These are phyloP conservation scores for Arctium lappa DNA, from an alignment of 129 eudicot genomes.

Conservation along the genomic window DNA sequence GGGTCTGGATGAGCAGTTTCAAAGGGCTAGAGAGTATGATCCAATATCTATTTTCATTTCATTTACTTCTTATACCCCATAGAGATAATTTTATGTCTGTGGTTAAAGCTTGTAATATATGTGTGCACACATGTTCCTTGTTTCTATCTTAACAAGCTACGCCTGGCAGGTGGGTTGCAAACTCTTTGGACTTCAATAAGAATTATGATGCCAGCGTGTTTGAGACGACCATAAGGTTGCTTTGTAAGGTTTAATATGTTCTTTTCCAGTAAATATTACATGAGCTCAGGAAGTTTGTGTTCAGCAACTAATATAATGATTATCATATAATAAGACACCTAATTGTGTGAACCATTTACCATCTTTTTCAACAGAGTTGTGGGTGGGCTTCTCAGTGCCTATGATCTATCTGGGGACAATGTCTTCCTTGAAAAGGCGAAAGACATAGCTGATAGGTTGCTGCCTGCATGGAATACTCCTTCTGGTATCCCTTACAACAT, in stretches of 20 bases:
- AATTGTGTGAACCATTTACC: constrained; percentile 18
- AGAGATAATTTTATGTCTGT: neutral
- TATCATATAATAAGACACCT: constrained; percentile 29
- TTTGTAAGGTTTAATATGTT: constrained; percentile 66
- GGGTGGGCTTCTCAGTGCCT: constrained; percentile 97
- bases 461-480: constrained; percentile 98
- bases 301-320: neutral
- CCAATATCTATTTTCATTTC: constrained; percentile 6
- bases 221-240: constrained; percentile 99
- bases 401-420: constrained; percentile 92
- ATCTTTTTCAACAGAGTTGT: constrained; percentile 58
- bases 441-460: constrained; percentile 91
- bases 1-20: constrained; percentile 97
- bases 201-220: constrained; percentile 98
- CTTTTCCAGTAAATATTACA: constrained; percentile 14
- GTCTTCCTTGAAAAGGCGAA: constrained; percentile 89
- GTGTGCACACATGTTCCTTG: neutral
- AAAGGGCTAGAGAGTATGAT: constrained; percentile 92
- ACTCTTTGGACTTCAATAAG: constrained; percentile 91
- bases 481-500: constrained; percentile 93
- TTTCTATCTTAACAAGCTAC: constrained; percentile 6
- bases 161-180: constrained; percentile 86
- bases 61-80: neutral
- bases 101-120: neutral
- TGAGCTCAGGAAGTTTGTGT: neutral